Evolutionary conservation across 2,329 filamentous ascomycete genomes (phyloP), one percentile per base, ranked within the genome.

Genomic region (Emmonsiellopsis sp.): DNA sequence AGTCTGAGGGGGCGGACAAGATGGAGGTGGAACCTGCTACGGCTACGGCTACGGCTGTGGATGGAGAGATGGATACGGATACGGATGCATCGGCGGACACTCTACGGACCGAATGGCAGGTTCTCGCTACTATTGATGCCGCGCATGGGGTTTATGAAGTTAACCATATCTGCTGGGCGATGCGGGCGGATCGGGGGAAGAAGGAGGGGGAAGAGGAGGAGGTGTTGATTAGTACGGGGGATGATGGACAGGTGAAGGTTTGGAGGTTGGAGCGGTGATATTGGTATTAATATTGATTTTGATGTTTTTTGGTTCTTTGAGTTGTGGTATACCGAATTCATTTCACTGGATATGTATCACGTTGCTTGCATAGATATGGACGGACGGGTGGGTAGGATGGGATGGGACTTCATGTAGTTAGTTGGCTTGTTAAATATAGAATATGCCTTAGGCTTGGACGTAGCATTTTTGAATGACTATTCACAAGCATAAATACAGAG

Each of bases 71-170:
- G 16, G 40, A 6, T 3, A 37, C 31, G 6, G 41, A 30, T 20
- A 47, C 42, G n/a, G 20, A 40, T 38, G 26, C 31, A 5, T 35
- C 41, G 6, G 38, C 13, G 30, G 30, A 26, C 2, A 32, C 10
- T 7, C 54, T 59, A 49, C 63, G 53, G 49, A 80, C 79, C 1
- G 78, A 80, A 55, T 97, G 93, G 93, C 76, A 77, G 6, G 70
- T 92, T 3, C 65, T 95, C 13, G 81, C 83, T 0, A 79, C 80
- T n/a, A 66, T 87, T 1, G 77, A 85, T 47, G 85, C 84, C 35
- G 88, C 85, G 2, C 93, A 98, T 67, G 91, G 89, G 0, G 88
- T 94, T 2, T 96, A 92, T 65, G 93, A 98, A 71, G 79, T 97
- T 58, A 98, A 98, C 64, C 90, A 96, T 69, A 80, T 93, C 48